Percentiles rank a stretch among this genome's conserved stretches.
phyloP scores from a whole-genome alignment of 2,329 filamentous ascomycete genomes.

The Gnomoniopsis smithogilvyi region DNA sequence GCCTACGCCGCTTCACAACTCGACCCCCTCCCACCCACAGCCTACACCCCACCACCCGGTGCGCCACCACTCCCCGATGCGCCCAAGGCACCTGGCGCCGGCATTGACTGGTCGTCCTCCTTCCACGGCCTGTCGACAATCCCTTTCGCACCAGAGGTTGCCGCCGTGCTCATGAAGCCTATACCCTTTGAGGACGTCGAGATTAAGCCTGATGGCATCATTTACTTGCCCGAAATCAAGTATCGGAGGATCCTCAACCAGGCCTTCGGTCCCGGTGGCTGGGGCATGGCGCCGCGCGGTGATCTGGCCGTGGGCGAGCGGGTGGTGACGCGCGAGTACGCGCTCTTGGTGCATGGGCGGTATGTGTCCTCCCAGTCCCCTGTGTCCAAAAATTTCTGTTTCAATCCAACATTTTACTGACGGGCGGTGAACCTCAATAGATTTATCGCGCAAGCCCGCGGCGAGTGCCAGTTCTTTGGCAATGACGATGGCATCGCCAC shows the following conservation, averaged over 20 bases:
- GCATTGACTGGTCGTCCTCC: slow-evolving; percentile 75
- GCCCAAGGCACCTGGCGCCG: slow-evolving; percentile 3
- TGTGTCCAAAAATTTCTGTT: background rate
- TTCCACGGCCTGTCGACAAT: slow-evolving; percentile 73
- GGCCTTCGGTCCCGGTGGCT: slow-evolving; percentile 92
- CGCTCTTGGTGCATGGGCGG: slow-evolving; percentile 83
- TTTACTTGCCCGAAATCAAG: slow-evolving; percentile 98
- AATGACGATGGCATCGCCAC: slow-evolving; percentile 85
- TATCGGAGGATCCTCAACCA: slow-evolving; percentile 86
- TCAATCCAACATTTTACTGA: background rate
- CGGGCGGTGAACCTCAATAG: slow-evolving; percentile 41
- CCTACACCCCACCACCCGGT: slow-evolving; percentile 10
- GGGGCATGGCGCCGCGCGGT: slow-evolving; percentile 87
- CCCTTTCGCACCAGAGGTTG: slow-evolving; percentile 69
- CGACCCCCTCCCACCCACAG: slow-evolving; percentile 5
- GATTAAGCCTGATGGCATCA: slow-evolving; percentile 94
- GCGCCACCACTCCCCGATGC: slow-evolving; percentile 11
- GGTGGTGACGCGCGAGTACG: slow-evolving; percentile 85
- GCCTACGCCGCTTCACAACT: slow-evolving; percentile 11
- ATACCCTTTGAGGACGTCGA: slow-evolving; percentile 77
- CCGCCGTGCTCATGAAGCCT: slow-evolving; percentile 64
- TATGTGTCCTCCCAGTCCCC: slow-evolving; percentile 41
- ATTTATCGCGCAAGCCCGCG: slow-evolving; percentile 86
- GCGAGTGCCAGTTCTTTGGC: slow-evolving; percentile 87
- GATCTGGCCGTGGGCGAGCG: slow-evolving; percentile 82